Percentiles rank a stretch among this genome's conserved stretches.
Evolutionary conservation across 2,329 filamentous ascomycete species (phyloP).

Genomic region (Fusarium sp.): DNA sequence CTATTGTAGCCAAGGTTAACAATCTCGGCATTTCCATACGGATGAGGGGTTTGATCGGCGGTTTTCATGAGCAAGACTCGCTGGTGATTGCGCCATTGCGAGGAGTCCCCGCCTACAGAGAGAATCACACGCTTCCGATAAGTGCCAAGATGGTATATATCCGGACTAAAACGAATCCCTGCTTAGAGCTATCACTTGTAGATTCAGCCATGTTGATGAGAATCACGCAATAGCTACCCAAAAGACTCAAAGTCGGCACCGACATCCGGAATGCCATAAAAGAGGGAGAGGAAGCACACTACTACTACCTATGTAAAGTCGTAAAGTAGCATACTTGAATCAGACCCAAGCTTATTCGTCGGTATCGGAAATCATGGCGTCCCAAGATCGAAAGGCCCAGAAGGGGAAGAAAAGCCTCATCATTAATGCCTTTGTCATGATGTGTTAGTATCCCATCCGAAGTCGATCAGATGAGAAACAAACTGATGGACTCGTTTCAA

Average conservation of each 20-base stretch:
- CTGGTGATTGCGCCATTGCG: constrained; percentile 35
- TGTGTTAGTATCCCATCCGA: constrained; percentile 43
- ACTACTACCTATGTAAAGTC: not conserved
- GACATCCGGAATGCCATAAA: constrained; percentile 17
- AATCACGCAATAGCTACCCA: constrained; percentile 35
- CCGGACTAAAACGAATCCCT: not conserved
- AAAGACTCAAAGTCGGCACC: constrained; percentile 1
- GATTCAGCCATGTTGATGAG: constrained; percentile 23
- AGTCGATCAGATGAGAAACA: not conserved
- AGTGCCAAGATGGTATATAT: constrained; percentile 13
- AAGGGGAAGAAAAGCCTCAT: constrained; percentile 52
- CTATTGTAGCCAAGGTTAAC: not conserved
- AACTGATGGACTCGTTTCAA: constrained; percentile 16
- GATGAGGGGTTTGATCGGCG: constrained; percentile 13
- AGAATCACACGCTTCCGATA: not conserved
- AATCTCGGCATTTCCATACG: not conserved
- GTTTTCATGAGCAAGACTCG: constrained; percentile 32
- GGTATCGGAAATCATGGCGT: constrained; percentile 23
- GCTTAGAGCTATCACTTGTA: constrained; percentile 3
- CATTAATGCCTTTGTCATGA: constrained; percentile 56
- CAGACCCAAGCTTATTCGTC: not conserved
- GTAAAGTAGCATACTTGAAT: not conserved
- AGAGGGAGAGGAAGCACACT: constrained; percentile 13
- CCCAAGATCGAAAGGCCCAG: constrained; percentile 13
- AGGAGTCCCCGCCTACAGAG: not conserved